Evolutionary conservation across 371 early-diverging fungal species (phyloP).

Genomic region (Mortierella sp.): DNA sequence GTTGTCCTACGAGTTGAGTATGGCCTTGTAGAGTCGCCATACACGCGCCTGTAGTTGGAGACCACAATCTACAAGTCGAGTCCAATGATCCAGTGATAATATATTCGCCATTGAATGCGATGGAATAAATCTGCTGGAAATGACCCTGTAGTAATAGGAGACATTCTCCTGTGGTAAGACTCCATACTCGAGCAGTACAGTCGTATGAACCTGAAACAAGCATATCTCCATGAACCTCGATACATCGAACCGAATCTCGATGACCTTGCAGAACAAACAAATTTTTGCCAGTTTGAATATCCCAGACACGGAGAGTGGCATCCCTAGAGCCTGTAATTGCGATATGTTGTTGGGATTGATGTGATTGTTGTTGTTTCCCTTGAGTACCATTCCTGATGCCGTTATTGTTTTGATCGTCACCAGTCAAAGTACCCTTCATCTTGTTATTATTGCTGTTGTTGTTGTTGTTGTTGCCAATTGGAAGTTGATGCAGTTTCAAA

Average conservation of each 20-base stretch:
- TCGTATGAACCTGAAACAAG: conserved; percentile 95
- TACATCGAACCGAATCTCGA: conserved; percentile 85
- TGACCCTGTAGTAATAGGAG: conserved; percentile 79
- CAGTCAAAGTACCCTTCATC: too few species aligned
- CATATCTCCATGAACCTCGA: conserved; percentile 82
- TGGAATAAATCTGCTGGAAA: conserved; percentile 73
- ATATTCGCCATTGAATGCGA: conserved; percentile 77
- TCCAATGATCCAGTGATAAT: conserved; percentile 85
- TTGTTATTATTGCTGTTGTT: background rate
- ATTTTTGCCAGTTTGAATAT: conserved; percentile 76
- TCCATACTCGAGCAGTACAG: conserved; percentile 91
- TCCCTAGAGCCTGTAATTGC: conserved; percentile 94
- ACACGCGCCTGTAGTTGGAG: conserved; percentile 70
- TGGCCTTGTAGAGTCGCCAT: conserved; percentile 80
- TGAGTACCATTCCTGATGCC: conserved; percentile 1
- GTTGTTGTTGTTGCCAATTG: background rate
- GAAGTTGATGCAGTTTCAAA: conserved; percentile 71
- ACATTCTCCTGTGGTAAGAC: conserved; percentile 76
- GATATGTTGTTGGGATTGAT: conserved; percentile 60
- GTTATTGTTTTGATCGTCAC: conserved; percentile 55
- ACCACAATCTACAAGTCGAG: conserved; percentile 81
- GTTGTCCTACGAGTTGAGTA: conserved; percentile 87
- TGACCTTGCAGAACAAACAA: conserved; percentile 77
- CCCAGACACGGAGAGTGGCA: conserved; percentile 86
- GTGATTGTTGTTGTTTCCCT: background rate